A percentile compares a stretch with the other conserved stretches of the same genome.
Evolutionary conservation across 2,329 filamentous ascomycete genomes (phyloP).

Genomic region (Alternaria ventricosa): DNA sequence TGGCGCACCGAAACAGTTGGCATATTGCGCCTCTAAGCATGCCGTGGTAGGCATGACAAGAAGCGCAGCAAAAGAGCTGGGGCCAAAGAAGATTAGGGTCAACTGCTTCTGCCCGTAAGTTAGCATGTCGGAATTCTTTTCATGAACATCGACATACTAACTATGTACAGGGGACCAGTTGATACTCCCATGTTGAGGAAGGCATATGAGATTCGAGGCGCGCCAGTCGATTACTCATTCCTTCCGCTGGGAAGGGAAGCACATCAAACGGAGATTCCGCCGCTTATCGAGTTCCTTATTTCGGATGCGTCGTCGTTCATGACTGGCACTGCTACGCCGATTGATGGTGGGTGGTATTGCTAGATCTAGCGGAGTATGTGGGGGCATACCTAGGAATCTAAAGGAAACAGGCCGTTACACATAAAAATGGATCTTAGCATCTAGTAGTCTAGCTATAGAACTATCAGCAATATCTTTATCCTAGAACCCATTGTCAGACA

Average conservation of each 20-base stretch:
- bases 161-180: conserved; percentile 29
- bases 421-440: too few species aligned
- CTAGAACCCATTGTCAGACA: too few species aligned
- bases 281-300: conserved; percentile 57
- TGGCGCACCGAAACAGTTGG: conserved; percentile 47
- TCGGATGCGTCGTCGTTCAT: conserved; percentile 56
- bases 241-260: conserved; percentile 34
- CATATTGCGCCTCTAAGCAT: conserved; percentile 51
- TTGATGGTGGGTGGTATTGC: conserved; percentile 56
- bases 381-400: too few species aligned
- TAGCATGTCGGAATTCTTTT: background rate
- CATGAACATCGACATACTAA: background rate
- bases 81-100: conserved; percentile 42
- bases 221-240: conserved; percentile 26
- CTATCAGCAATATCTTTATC: too few species aligned
- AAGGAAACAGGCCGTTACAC: too few species aligned
- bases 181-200: conserved; percentile 46
- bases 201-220: conserved; percentile 24
- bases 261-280: conserved; percentile 48
- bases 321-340: conserved; percentile 54
- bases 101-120: conserved; percentile 48
- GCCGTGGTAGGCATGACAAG: conserved; percentile 51
- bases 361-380: conserved; percentile 9
- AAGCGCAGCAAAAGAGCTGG: conserved; percentile 49
- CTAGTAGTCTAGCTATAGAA: too few species aligned